phyloP scores from a whole-genome alignment of 1,139 yeast species.

The Candida sanyaensis region DNA sequence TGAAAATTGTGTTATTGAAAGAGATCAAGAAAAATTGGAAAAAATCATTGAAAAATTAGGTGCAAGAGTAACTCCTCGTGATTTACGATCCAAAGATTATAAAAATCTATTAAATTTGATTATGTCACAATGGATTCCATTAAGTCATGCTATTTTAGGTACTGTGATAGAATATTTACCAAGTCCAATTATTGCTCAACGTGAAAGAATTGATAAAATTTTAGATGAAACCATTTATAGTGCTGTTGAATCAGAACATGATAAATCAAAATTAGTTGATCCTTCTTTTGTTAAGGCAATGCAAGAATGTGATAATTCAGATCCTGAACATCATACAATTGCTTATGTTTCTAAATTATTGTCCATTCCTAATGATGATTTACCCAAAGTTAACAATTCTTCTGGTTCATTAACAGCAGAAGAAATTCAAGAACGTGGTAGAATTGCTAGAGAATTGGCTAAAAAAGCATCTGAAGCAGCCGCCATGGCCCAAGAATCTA shows the following conservation, averaged over 20 bases:
- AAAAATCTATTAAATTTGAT: slow-evolving; percentile 64
- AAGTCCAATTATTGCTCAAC: slow-evolving; percentile 78
- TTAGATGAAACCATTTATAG: slow-evolving; percentile 50
- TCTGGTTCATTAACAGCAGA: slow-evolving; percentile 45
- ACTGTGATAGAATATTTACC: slow-evolving; percentile 87
- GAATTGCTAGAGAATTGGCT: slow-evolving; percentile 70
- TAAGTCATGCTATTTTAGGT: slow-evolving; percentile 80
- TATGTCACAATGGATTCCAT: slow-evolving; percentile 93
- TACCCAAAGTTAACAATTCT: slow-evolving; percentile 56
- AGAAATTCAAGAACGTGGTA: slow-evolving; percentile 67
- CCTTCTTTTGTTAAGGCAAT: slow-evolving; percentile 54
- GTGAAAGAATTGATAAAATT: slow-evolving; percentile 66
- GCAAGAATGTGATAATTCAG: slow-evolving; percentile 56
- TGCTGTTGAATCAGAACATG: slow-evolving; percentile 40
- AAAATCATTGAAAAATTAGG: slow-evolving; percentile 74
- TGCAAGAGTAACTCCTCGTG: slow-evolving; percentile 72
- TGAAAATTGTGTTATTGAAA: slow-evolving; percentile 63
- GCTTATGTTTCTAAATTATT: slow-evolving; percentile 91
- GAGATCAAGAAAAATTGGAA: slow-evolving; percentile 70
- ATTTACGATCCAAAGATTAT: slow-evolving; percentile 76
- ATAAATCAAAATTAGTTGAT: slow-evolving; percentile 40
- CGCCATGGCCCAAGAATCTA: slow-evolving; percentile 22
- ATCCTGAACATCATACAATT: slow-evolving; percentile 58
- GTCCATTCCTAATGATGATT: slow-evolving; percentile 77
- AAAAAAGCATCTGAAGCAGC: slow-evolving; percentile 69